These are phyloP conservation scores for Botrytis porri DNA, from an alignment of 2,329 filamentous ascomycete species.

Conservation along the genomic window DNA sequence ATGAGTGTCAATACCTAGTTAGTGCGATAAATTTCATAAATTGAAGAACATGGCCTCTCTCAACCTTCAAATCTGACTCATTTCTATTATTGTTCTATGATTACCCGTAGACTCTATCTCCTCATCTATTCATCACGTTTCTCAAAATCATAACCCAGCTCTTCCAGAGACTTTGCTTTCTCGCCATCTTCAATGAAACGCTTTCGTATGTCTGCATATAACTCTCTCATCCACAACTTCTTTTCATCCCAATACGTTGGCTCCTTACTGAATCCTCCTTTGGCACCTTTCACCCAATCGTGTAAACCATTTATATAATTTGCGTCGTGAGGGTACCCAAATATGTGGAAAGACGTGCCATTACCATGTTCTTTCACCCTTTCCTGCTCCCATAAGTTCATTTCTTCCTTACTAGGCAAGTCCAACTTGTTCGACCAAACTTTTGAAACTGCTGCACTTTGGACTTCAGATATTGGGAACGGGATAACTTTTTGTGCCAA, in stretches of 20 bases:
- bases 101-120: not conserved
- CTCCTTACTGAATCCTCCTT: slow-evolving; percentile 54
- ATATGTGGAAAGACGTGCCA: slow-evolving; percentile 47
- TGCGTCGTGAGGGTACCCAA: slow-evolving; percentile 58
- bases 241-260: slow-evolving; percentile 70
- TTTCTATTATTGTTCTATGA: not conserved
- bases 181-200: slow-evolving; percentile 67
- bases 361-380: slow-evolving; percentile 42
- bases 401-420: slow-evolving; percentile 61
- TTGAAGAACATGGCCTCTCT: not conserved
- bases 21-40: not conserved
- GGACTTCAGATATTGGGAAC: slow-evolving; percentile 75
- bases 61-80: not conserved
- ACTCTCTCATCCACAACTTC: slow-evolving; percentile 68
- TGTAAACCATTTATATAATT: slow-evolving; percentile 68
- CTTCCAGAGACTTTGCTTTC: slow-evolving; percentile 61
- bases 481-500: slow-evolving; percentile 85
- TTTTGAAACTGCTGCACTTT: slow-evolving; percentile 72
- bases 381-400: slow-evolving; percentile 65
- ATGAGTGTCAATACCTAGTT: not conserved
- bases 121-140: not conserved
- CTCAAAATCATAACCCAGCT: slow-evolving; percentile 65
- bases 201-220: slow-evolving; percentile 67
- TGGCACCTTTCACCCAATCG: slow-evolving; percentile 57
- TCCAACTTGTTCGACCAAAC: slow-evolving; percentile 70